Base-by-base conservation (phyloP, 306 rosid genomes). In the Alnus rubra region DNA sequence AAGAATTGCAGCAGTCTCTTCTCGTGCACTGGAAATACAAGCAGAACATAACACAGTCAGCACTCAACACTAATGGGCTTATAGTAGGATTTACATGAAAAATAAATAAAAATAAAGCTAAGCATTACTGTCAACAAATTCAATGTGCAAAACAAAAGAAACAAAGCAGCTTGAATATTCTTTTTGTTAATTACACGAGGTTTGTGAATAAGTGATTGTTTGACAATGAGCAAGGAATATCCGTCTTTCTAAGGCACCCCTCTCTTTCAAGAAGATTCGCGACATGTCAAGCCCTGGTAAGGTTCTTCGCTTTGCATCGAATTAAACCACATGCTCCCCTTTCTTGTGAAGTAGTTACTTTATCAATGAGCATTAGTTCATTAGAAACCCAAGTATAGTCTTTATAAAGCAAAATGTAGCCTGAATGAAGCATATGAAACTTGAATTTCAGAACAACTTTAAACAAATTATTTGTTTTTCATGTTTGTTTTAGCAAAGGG, bases 1-100 rank as follows among this genome's bases (percentile, higher is more conserved):
- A 75, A 91, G 90, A 69, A 93, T 88, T 48, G 84, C 85, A 71
- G 84, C 59, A 16, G 96, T 91, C 81, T 91, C 96, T 75, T 85
- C 92, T 82, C 74, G 88, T 39, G 97, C 94, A 72, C 96, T 91
- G 89, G 82, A 85, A 82, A 79, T 28, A 50, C 74, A 79, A 80
- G 76, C 14, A 53, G 75, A 85, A 56, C 23, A 73, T 35, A 67
- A 58, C 51, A 65, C 5, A n/a, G 74, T 82, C 69, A 80, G 78
- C 15, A 51, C 48, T 82, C 69, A 80, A 80, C 15, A 51, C 48
- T 53, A 42, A 39, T 71, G 75, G 68, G 37, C 33, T 64, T 23
- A 33, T 37, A 16, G 70, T 64, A 64, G 70, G 35, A 15, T 16
- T 64, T 64, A 64, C 47, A 64, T 14, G 48, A 6, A 35, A 35